Base-by-base conservation (phyloP, 495 filamentous ascomycete species). In the Penicillium arizonense region DNA sequence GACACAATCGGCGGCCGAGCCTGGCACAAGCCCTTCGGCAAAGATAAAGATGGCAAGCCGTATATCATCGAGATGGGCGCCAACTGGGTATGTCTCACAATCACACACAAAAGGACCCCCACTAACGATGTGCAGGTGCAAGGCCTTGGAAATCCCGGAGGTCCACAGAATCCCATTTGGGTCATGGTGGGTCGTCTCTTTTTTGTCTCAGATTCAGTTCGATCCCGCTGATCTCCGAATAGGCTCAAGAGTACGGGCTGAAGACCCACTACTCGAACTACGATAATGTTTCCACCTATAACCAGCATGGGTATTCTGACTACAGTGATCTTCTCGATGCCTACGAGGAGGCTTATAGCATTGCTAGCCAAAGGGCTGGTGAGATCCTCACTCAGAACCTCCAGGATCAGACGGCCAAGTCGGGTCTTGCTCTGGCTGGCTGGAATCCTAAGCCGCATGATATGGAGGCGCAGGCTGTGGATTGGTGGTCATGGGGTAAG, bases 131-230 rank as follows among this genome's bases (percentile, higher is more conserved):
- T 2, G 23, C 34, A 77, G 76, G 57, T 90, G 2, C 87, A 91
- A 73, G 87, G 87, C 0, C 68, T 87, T 5, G 85, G 80, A 1
- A 77, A 72, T 4, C 55, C 65, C 21, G 74, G 71, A 30, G 82
- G 82, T 2, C 78, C 80, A 5, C 77, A 86, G 52, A 91, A 91
- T 49, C 87, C 87, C 0, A 81, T 90, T 46, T 89, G 86, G 85
- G 77, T 73, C 28, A 65, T 90, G 50, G 78, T 79, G 64, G 20
- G 67, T 52, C 30, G 39, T 16, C 21, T 8, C 3, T 10, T 18
- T 20, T 34, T n/a, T 23, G 18, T 54, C 20, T 44, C 20, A 26
- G n/a, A 18, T n/a, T 34, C 2, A 24, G n/a, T 10, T 33, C 5
- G 21, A 38, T n/a, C 14, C 13, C 12, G 13, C 36, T 55, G 21